phyloP scores from a whole-genome alignment of 2,329 filamentous ascomycete species.

The Aquanectria penicillioides region DNA sequence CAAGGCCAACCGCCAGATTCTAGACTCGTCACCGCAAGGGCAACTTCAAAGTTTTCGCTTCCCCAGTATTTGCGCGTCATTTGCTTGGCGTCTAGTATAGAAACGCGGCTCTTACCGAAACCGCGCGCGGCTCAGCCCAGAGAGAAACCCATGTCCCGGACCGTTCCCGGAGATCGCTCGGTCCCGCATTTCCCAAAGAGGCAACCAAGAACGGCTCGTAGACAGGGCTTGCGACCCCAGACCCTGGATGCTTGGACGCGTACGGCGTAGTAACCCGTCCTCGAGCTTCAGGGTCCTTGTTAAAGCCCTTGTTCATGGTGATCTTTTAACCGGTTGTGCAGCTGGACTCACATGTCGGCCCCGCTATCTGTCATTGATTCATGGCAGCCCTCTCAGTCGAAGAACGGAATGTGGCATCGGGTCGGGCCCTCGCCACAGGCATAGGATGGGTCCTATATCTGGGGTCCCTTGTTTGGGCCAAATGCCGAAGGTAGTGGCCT shows the following conservation, averaged over 20 bases:
- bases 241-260: not conserved
- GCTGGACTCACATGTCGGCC: not conserved
- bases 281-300: not conserved
- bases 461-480: not conserved
- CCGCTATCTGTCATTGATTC: not conserved
- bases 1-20: not conserved
- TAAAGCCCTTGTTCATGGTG: not conserved
- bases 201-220: conserved; percentile 5
- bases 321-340: not conserved
- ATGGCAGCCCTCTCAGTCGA: not conserved
- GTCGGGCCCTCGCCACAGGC: not conserved
- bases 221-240: conserved; percentile 3
- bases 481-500: not conserved
- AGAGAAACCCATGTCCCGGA: conserved; percentile 2
- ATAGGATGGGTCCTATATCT: not conserved
- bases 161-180: conserved; percentile 9
- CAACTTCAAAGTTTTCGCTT: not conserved
- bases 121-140: conserved; percentile 2
- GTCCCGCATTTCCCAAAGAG: conserved; percentile 13
- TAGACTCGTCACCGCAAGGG: not conserved
- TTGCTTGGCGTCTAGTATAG: conserved; percentile 3
- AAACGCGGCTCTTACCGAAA: conserved; percentile 7
- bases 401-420: not conserved
- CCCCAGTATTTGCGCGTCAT: conserved; percentile 3
- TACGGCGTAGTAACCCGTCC: conserved; percentile 1